phyloP scores from a whole-genome alignment of 2,329 filamentous ascomycete species.

The Colletotrichum sp. region DNA sequence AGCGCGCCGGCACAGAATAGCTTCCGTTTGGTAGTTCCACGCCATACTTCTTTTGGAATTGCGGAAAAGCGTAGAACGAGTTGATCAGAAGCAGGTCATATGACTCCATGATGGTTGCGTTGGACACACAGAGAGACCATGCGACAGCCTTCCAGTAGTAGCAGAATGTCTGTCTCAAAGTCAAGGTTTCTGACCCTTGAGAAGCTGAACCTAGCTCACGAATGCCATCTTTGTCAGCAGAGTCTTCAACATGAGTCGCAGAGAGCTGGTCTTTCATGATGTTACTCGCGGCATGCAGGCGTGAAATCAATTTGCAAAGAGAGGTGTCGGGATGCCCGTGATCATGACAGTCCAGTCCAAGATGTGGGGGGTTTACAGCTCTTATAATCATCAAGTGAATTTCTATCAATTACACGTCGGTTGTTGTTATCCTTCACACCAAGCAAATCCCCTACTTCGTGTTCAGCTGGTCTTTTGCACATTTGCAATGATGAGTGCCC shows the following conservation, averaged over 20 bases:
- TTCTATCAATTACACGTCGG: neutral
- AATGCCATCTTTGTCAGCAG: neutral
- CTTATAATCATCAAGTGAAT: neutral
- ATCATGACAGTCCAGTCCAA: neutral
- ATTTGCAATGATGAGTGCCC: neutral
- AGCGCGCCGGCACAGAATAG: constrained; percentile 42
- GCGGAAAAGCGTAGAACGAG: constrained; percentile 42
- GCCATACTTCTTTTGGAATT: constrained; percentile 38
- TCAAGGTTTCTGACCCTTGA: neutral
- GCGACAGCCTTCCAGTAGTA: neutral
- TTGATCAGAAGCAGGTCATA: constrained; percentile 29
- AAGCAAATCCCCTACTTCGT: neutral
- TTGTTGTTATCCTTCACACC: neutral
- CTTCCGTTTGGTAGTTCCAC: constrained; percentile 29
- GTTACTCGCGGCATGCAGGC: neutral
- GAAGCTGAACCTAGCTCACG: neutral
- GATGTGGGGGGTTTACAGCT: neutral
- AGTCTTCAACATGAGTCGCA: neutral
- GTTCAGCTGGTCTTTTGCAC: neutral
- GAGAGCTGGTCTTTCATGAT: neutral
- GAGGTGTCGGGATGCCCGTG: neutral
- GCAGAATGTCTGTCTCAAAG: neutral
- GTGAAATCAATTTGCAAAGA: neutral
- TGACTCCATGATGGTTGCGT: constrained; percentile 44
- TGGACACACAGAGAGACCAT: constrained; percentile 33